Conservation (phyloP, 2,329 filamentous ascomycete species). For the Pezicula radicicola region DNA sequence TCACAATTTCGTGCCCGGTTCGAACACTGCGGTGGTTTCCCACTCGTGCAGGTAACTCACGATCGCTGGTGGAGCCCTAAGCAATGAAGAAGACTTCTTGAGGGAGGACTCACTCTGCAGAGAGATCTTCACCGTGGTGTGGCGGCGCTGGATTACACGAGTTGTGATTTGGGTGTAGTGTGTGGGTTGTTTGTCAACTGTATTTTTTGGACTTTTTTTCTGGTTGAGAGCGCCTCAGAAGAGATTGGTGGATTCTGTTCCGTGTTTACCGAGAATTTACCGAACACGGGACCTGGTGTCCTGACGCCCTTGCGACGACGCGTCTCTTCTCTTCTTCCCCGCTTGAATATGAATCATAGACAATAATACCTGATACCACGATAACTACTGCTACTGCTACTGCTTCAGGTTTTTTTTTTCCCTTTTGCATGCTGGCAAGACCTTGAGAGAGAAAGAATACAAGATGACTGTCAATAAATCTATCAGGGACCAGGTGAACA, state of each 20-base stretch:
- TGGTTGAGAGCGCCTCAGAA: background rate
- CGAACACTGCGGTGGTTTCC: slow-evolving; percentile 64
- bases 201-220: slow-evolving; percentile 4
- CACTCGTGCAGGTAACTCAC: slow-evolving; percentile 67
- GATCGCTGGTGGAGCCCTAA: slow-evolving; percentile 60
- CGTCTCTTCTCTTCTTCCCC: too few relatives aligned
- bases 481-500: background rate
- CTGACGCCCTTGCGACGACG: too few relatives aligned
- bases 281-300: too few relatives aligned
- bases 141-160: slow-evolving; percentile 66
- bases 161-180: slow-evolving; percentile 51
- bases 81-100: slow-evolving; percentile 66
- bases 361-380: too few relatives aligned
- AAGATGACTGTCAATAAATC: background rate
- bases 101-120: slow-evolving; percentile 73
- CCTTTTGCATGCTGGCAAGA: too few relatives aligned
- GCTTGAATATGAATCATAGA: too few relatives aligned
- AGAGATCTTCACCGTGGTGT: slow-evolving; percentile 67
- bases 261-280: too few relatives aligned
- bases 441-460: too few relatives aligned
- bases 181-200: slow-evolving; percentile 26
- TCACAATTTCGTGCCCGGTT: slow-evolving; percentile 56
- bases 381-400: too few relatives aligned
- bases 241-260: too few relatives aligned
- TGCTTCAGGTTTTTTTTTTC: too few relatives aligned